phyloP scores from a whole-genome alignment of 176 grass and related monocot species.

The Oryza meridionalis region DNA sequence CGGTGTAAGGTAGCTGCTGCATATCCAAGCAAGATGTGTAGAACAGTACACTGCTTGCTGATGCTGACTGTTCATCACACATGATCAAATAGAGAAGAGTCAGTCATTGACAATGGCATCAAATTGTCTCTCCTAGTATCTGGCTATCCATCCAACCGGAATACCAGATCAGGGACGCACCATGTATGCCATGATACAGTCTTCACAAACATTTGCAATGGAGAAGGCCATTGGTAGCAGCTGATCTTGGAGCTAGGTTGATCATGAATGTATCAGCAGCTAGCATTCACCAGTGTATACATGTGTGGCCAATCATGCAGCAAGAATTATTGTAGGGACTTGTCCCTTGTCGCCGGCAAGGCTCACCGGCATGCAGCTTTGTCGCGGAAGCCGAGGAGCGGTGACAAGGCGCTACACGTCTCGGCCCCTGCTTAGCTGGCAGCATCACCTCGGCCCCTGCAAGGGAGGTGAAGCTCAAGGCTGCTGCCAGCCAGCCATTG shows the following conservation, averaged over 20 bases:
- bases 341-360: slow-evolving; percentile 32
- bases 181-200: not conserved
- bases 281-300: not conserved
- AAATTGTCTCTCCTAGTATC: not conserved
- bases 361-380: slow-evolving; percentile 29
- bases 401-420: slow-evolving; percentile 26
- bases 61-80: slow-evolving; percentile 10
- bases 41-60: not conserved
- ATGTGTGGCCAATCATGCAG: slow-evolving; percentile 31
- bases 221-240: not conserved
- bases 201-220: not conserved
- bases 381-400: not conserved
- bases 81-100: slow-evolving; percentile 3
- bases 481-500: slow-evolving; percentile 51
- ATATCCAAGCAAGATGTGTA: slow-evolving; percentile 1
- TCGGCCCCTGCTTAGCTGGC: slow-evolving; percentile 36
- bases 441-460: slow-evolving; percentile 7
- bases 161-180: slow-evolving; percentile 1
- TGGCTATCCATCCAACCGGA: not conserved
- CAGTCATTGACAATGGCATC: not conserved
- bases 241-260: not conserved
- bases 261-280: not conserved
- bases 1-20: not conserved
- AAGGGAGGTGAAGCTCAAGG: slow-evolving; percentile 50
- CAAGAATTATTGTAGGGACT: slow-evolving; percentile 39